Evolutionary conservation across 1,139 yeast genomes (phyloP).

Genomic region (Hanseniaspora uvarum): DNA sequence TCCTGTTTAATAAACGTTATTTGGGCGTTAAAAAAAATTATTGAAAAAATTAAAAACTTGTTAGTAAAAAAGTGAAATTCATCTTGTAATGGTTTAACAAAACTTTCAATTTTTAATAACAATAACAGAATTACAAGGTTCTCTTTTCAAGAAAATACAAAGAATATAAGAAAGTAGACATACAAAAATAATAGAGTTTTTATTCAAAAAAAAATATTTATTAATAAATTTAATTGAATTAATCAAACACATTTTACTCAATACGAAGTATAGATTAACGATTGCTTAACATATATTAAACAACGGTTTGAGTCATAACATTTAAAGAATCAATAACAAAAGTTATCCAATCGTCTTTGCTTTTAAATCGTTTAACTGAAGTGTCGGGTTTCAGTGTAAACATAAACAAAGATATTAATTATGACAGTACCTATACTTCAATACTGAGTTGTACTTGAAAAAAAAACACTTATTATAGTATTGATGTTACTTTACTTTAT

Average conservation of each 20-base stretch:
- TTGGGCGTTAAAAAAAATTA: neutral
- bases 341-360: slow-evolving; percentile 25
- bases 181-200: neutral
- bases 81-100: neutral
- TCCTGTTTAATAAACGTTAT: slow-evolving; percentile 38
- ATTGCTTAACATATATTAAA: too few relatives aligned
- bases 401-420: neutral
- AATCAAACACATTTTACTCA: neutral
- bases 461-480: neutral
- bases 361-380: slow-evolving; percentile 41
- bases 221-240: neutral
- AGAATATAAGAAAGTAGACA: slow-evolving; percentile 2
- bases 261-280: neutral
- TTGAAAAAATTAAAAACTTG: neutral
- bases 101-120: neutral
- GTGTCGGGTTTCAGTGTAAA: slow-evolving; percentile 81
- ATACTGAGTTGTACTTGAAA: neutral
- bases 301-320: too few relatives aligned
- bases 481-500: neutral
- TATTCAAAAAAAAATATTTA: too few relatives aligned
- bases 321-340: too few relatives aligned
- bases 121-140: neutral
- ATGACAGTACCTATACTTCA: neutral
- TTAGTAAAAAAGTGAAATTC: slow-evolving; percentile 9
- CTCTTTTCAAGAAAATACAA: neutral